phyloP scores from a whole-genome alignment of 108 stramenopile species.

The Nitzschia sp. region DNA sequence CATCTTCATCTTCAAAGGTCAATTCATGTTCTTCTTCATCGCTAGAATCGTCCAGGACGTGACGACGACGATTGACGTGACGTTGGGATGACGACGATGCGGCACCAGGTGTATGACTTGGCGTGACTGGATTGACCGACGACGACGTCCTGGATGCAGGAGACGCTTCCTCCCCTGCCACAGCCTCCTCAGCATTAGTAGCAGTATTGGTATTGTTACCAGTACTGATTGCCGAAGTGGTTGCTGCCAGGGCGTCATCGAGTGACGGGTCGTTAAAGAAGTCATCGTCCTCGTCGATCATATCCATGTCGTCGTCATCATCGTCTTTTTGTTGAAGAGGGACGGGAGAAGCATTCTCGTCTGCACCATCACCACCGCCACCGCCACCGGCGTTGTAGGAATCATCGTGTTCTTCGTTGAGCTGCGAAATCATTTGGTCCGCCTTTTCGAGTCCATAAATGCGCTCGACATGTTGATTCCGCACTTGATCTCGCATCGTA shows the following conservation, averaged over 20 bases:
- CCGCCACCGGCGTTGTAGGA: not conserved
- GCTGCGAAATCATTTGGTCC: constrained; percentile 50
- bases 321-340: not conserved
- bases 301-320: constrained; percentile 2
- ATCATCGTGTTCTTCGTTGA: constrained; percentile 33
- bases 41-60: constrained; percentile 25
- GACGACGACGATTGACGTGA: constrained; percentile 2
- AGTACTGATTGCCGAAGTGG: no score
- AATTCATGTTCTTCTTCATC: constrained; percentile 41
- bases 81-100: not conserved
- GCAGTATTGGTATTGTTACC: not conserved
- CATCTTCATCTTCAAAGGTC: not conserved
- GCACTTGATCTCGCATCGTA: constrained; percentile 61
- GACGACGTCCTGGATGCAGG: not conserved
- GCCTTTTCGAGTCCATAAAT: constrained; percentile 61
- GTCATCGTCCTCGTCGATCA: constrained; percentile 5
- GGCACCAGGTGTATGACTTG: not conserved
- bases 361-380: not conserved
- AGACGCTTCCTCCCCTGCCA: not conserved
- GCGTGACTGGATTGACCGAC: not conserved
- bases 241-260: not conserved
- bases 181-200: not conserved
- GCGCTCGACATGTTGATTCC: constrained; percentile 57
- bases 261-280: not conserved
- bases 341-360: not conserved